phyloP scores from a whole-genome alignment of 2,329 filamentous ascomycete species.

The Aplosporella prunicola region DNA sequence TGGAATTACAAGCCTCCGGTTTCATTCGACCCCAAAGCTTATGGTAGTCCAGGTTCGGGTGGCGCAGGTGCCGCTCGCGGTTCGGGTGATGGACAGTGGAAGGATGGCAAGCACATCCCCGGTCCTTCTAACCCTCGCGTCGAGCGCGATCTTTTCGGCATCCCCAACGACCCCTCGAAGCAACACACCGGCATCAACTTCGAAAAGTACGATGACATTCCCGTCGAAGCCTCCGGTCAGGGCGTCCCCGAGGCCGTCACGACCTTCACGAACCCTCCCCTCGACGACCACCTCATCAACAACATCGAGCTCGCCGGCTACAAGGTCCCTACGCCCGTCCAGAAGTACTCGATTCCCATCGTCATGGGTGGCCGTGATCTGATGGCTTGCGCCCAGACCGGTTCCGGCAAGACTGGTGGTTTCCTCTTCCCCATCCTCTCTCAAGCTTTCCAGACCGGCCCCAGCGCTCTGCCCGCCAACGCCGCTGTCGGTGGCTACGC shows the following conservation, averaged over 20 bases:
- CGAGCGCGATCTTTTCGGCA: conserved; percentile 92
- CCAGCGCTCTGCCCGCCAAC: conserved; percentile 56
- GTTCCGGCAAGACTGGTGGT: conserved; percentile 99
- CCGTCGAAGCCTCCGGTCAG: conserved; percentile 90
- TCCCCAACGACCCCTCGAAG: conserved; percentile 84
- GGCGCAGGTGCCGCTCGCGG: conserved; percentile 56
- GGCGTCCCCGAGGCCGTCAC: conserved; percentile 88
- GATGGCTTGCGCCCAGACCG: conserved; percentile 99
- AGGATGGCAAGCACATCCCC: conserved; percentile 90
- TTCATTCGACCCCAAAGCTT: conserved; percentile 54
- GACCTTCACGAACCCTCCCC: conserved; percentile 84
- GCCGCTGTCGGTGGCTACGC: conserved; percentile 62
- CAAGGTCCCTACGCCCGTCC: conserved; percentile 90
- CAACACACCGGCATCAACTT: conserved; percentile 99
- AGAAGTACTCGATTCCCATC: conserved; percentile 99
- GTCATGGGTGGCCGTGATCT: conserved; percentile 96
- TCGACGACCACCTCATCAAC: conserved; percentile 83
- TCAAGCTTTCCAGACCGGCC: conserved; percentile 89
- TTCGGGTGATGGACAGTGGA: conserved; percentile 93
- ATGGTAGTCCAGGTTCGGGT: conserved; percentile 39
- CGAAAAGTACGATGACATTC: conserved; percentile 99
- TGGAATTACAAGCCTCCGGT: conserved; percentile 34
- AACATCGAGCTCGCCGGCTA: conserved; percentile 95
- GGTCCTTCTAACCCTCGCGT: conserved; percentile 80
- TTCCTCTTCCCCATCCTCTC: conserved; percentile 98